Evolutionary conservation across 23 red algal genomes (phyloP).

Genomic region (Cyanidiococcus yangmingshanensis): DNA sequence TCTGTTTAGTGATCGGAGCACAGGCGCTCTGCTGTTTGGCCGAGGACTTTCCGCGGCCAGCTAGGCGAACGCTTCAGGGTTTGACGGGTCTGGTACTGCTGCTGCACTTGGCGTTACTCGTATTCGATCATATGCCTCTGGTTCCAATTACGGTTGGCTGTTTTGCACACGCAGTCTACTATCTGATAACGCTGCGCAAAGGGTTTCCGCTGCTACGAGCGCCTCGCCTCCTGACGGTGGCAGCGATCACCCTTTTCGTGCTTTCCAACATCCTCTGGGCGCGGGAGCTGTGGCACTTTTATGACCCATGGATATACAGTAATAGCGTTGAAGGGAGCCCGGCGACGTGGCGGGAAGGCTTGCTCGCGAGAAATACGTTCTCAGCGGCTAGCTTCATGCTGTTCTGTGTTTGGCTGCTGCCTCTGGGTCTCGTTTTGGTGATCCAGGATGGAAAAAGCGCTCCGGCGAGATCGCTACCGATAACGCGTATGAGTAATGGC

Average conservation of each 20-base stretch:
- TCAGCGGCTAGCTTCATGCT: background rate
- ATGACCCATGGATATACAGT: slow-evolving; percentile 10
- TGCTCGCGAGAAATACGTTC: background rate
- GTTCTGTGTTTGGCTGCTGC: slow-evolving; percentile 2
- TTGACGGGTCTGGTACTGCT: background rate
- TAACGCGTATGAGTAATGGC: too few relatives aligned
- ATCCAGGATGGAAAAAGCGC: background rate
- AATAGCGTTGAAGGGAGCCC: background rate
- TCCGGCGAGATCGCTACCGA: too few relatives aligned
- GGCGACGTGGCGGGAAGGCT: background rate
- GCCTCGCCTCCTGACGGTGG: background rate
- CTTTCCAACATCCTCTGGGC: background rate
- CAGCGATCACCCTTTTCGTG: background rate
- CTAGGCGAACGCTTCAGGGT: background rate
- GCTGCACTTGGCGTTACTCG: background rate
- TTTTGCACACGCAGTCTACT: background rate
- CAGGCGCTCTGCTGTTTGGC: background rate
- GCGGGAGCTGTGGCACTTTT: background rate
- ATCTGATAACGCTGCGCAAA: background rate
- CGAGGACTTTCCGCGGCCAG: background rate
- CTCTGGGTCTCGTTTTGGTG: background rate
- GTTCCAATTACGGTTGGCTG: background rate
- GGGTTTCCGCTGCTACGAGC: background rate
- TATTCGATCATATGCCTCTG: background rate
- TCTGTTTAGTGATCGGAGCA: background rate